Evolutionary conservation across 768 basidiomycete species (phyloP).

Genomic region (Kwoniella sp.): DNA sequence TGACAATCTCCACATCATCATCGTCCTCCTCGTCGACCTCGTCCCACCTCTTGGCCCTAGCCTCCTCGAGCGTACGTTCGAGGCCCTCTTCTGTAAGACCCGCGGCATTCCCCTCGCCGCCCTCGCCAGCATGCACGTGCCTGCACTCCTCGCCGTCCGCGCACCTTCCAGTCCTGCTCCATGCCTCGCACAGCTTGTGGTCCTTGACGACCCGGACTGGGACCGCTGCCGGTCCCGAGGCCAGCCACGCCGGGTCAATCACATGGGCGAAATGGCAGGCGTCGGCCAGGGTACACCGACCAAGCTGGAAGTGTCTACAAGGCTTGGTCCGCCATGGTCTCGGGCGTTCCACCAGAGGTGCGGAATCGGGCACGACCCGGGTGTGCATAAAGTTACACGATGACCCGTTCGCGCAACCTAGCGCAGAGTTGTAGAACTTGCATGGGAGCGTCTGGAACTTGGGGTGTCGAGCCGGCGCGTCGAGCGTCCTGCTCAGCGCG

Average conservation of each 20-base stretch:
- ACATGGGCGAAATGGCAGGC: slow-evolving; percentile 49
- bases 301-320: slow-evolving; percentile 40
- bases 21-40: slow-evolving; percentile 36
- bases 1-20: slow-evolving; percentile 43
- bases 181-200: background rate
- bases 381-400: slow-evolving; percentile 44
- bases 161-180: slow-evolving; percentile 1
- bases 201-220: background rate
- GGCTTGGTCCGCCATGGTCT: slow-evolving; percentile 47
- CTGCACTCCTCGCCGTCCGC: background rate
- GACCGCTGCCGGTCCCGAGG: background rate
- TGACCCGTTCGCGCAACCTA: slow-evolving; percentile 38
- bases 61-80: slow-evolving; percentile 12
- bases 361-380: slow-evolving; percentile 34
- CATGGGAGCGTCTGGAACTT: slow-evolving; percentile 25
- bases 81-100: slow-evolving; percentile 23
- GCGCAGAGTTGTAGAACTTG: slow-evolving; percentile 47
- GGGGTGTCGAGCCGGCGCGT: no score
- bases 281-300: slow-evolving; percentile 41
- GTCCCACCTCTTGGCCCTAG: slow-evolving; percentile 3
- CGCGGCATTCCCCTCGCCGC: background rate
- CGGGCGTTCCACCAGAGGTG: slow-evolving; percentile 36
- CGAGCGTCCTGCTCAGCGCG: background rate
- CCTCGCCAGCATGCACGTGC: background rate
- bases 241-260: slow-evolving; percentile 15